These are phyloP conservation scores for Calocybe cyanea DNA, from an alignment of 768 basidiomycete genomes.

Conservation along the genomic window DNA sequence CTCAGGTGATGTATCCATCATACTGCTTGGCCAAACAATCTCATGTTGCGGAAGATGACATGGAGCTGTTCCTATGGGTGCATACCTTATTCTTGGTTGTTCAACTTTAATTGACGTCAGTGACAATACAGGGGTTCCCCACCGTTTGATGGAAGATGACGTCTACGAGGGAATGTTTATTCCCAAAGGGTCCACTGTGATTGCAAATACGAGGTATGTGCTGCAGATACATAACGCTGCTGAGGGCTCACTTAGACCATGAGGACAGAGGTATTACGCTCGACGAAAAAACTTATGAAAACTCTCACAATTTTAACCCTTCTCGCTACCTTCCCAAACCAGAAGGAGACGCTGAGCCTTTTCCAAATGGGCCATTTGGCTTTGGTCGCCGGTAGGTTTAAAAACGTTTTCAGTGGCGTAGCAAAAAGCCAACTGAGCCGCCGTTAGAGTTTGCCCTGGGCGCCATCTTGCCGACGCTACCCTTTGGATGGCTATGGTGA, in stretches of 20 bases:
- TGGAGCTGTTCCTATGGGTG: conserved; percentile 16
- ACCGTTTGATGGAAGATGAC: conserved; percentile 27
- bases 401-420: neutral
- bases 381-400: conserved; percentile 17
- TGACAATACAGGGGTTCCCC: conserved; percentile 11
- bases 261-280: conserved; percentile 33
- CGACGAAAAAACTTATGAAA: conserved; percentile 31
- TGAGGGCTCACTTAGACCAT: neutral
- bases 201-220: conserved; percentile 13
- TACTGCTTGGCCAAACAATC: neutral
- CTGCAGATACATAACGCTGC: neutral
- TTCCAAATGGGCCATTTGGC: conserved; percentile 17
- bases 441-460: neutral
- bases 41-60: conserved; percentile 14
- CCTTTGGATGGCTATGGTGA: neutral
- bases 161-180: conserved; percentile 25
- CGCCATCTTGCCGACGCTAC: neutral
- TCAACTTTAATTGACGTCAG: neutral
- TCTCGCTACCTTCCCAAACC: conserved; percentile 31
- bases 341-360: conserved; percentile 13
- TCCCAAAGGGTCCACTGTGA: conserved; percentile 9
- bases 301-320: conserved; percentile 38
- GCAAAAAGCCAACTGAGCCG: neutral
- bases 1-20: conserved; percentile 8
- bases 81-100: conserved; percentile 1